Conservation (phyloP, 768 basidiomycete genomes). For the Amyloporia xantha region DNA sequence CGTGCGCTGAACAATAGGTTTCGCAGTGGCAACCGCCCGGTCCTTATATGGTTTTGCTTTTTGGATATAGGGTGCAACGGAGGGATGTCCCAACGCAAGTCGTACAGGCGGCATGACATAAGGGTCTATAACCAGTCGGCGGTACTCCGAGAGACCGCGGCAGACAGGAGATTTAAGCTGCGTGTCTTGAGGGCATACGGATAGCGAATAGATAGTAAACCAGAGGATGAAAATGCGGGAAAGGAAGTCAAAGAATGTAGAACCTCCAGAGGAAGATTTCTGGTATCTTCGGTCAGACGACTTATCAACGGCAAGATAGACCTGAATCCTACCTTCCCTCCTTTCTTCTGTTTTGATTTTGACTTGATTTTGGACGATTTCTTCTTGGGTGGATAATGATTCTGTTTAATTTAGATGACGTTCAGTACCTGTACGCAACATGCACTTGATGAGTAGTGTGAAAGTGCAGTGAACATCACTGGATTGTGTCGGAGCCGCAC, state of each 20-base stretch:
- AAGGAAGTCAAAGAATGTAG: constrained; percentile 31
- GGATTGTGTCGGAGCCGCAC: too few relatives aligned
- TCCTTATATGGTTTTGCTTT: constrained; percentile 43
- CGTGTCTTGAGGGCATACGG: constrained; percentile 43
- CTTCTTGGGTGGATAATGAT: too few relatives aligned
- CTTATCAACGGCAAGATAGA: too few relatives aligned
- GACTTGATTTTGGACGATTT: too few relatives aligned
- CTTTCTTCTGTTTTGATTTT: too few relatives aligned
- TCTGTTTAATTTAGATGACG: too few relatives aligned
- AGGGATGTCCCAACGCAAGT: constrained; percentile 41
- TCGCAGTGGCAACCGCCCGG: constrained; percentile 32
- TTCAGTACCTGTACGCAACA: too few relatives aligned
- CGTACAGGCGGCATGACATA: constrained; percentile 59
- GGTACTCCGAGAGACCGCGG: constrained; percentile 56
- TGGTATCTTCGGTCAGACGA: too few relatives aligned
- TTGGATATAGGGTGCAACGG: constrained; percentile 45
- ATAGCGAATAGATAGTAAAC: constrained; percentile 45
- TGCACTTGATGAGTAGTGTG: too few relatives aligned
- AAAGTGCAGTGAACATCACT: too few relatives aligned
- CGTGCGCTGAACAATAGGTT: constrained; percentile 34
- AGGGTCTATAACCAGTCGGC: constrained; percentile 59
- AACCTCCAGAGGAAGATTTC: neutral
- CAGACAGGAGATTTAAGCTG: constrained; percentile 46
- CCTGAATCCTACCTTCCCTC: too few relatives aligned
- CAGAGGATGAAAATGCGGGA: constrained; percentile 40